Base-by-base conservation (phyloP, 2,329 filamentous ascomycete species). In the Alternaria arbusti region DNA sequence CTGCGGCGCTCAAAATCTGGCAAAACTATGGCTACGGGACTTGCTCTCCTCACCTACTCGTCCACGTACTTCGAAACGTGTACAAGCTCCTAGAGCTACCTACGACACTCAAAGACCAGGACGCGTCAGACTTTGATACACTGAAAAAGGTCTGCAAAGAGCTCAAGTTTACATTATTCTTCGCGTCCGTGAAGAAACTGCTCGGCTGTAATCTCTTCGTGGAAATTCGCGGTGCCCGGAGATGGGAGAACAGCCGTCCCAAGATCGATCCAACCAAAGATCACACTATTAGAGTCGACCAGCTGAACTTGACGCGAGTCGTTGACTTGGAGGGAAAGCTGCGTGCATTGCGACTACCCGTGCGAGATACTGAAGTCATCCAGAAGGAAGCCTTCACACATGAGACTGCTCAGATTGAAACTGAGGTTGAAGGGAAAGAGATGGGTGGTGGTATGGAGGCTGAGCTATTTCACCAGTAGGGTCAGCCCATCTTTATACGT, bases 401-500 rank as follows among this genome's bases (percentile, higher is more conserved):
- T 36, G 32, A 36, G 15, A n/a, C 32, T 9, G 32, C 32, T 36
- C 0, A 36, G 15, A 36, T 36, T 36, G 32, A 36, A 1, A 36
- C 1, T 36, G 32, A 36, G 32, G 32, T 1, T 1, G 32, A 1
- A 1, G 32, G 32, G 0, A 3, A 36, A 0, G 32, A 36, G 32
- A 36, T 36, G 32, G 15, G 2, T 1, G 32, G 32, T 36, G 32
- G 0, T 0, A 36, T 0, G 0, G 32, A 36, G 32, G 32, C 32
- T 36, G 0, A 0, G 7, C 0, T 36, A n/a, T 36, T 36, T 0
- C 32, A 36, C 32, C 32, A 36, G 32, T 36, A 36, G n/a, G 32
- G 2, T 36, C 3, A 1, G 7, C 1, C 0, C 32, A 0, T 36
- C 8, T n/a, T 0, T 36, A n/a, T 0, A 1, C 2, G 15, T 36